phyloP scores from a whole-genome alignment of 1,139 yeast species.

The Debaryomyces udenii region DNA sequence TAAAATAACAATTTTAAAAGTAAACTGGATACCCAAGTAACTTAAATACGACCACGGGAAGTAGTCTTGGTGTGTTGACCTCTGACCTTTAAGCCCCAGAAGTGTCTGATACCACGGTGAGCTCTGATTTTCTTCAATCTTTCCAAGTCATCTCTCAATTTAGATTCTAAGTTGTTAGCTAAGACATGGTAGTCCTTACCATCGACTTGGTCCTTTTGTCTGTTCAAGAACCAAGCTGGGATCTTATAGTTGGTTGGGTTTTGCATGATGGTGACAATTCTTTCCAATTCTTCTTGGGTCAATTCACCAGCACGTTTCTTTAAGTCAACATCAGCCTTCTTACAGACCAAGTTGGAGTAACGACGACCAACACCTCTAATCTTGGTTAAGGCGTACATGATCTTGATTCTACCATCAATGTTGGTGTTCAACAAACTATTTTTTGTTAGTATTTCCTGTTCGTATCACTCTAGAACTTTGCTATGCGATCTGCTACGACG shows the following conservation, averaged over 20 bases:
- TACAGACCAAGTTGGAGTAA: constrained; percentile 99
- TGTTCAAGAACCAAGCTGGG: constrained; percentile 99
- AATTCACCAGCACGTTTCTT: constrained; percentile 99
- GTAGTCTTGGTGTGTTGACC: constrained; percentile 99
- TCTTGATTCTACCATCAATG: constrained; percentile 99
- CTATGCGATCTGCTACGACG: too few relatives aligned
- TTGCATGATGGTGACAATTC: constrained; percentile 99
- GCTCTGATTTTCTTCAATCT: constrained; percentile 99
- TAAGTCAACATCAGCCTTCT: constrained; percentile 99
- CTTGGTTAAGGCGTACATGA: constrained; percentile 99
- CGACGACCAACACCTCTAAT: constrained; percentile 99
- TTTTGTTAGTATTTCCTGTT: constrained; percentile 32
- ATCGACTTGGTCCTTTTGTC: constrained; percentile 98
- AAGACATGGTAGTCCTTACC: constrained; percentile 99
- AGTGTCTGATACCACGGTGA: constrained; percentile 99
- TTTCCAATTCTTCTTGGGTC: constrained; percentile 99
- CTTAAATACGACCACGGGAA: constrained; percentile 74
- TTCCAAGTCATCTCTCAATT: constrained; percentile 99
- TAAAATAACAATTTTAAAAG: constrained; percentile 10
- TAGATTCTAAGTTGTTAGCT: constrained; percentile 98
- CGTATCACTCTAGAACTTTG: too few relatives aligned
- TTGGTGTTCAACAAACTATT: constrained; percentile 98
- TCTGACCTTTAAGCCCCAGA: constrained; percentile 97
- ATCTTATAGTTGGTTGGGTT: constrained; percentile 99
- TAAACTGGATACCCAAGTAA: constrained; percentile 17